A percentile compares a stretch with the other conserved stretches of the same genome.
phyloP scores from a whole-genome alignment of 169 alveolate species.

The Toxoplasma gondii region DNA sequence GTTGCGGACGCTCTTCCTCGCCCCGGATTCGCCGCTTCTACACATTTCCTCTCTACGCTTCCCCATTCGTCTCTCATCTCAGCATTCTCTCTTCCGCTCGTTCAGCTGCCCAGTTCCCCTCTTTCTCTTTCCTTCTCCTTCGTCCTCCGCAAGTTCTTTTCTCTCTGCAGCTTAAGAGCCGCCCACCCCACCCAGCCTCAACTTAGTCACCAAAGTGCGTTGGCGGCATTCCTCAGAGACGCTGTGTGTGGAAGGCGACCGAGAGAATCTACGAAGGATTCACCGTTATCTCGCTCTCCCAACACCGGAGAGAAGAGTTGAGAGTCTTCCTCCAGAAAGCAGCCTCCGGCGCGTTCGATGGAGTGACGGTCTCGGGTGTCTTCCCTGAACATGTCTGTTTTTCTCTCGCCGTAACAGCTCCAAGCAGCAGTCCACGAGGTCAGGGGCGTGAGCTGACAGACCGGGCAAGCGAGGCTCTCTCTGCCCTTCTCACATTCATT shows the following conservation, averaged over 20 bases:
- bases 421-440: background rate
- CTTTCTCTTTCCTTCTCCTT: too few relatives aligned
- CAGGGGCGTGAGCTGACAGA: slow-evolving; percentile 19
- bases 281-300: background rate
- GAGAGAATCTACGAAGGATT: background rate
- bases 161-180: too few relatives aligned
- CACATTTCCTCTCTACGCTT: background rate
- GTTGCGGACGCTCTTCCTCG: background rate
- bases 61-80: too few relatives aligned
- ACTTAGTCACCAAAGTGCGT: too few relatives aligned
- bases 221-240: too few relatives aligned
- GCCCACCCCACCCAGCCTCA: too few relatives aligned
- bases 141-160: too few relatives aligned
- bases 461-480: background rate
- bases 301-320: background rate
- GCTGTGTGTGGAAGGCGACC: background rate
- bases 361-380: background rate
- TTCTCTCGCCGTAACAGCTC: background rate
- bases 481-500: background rate
- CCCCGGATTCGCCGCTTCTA: background rate
- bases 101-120: too few relatives aligned
- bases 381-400: background rate
- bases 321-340: background rate
- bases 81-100: too few relatives aligned
- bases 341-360: background rate